Evolutionary conservation across 257 asterid genomes (phyloP).

Genomic region (Lavandula angustifolia): DNA sequence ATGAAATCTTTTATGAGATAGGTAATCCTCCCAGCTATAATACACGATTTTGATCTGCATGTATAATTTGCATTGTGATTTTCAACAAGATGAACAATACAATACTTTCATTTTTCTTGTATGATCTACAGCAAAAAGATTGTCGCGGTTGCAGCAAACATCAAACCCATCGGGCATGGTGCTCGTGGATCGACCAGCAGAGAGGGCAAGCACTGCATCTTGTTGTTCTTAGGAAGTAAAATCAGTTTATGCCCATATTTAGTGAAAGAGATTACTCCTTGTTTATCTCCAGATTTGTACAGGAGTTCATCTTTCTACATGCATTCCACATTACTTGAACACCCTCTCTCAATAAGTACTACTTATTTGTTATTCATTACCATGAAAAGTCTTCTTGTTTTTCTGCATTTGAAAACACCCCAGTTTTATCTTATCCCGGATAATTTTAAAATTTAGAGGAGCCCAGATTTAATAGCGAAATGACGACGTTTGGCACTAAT

Average conservation of each 20-base stretch:
- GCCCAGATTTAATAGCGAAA: neutral
- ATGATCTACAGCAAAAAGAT: slow-evolving; percentile 63
- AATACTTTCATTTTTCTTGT: neutral
- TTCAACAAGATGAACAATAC: no score
- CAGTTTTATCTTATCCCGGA: no score
- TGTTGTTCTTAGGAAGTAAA: slow-evolving; percentile 58
- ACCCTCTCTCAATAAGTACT: neutral
- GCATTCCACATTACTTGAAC: slow-evolving; percentile 30
- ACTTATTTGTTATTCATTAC: neutral
- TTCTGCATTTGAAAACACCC: no score
- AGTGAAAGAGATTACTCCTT: slow-evolving; percentile 15
- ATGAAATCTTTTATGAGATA: slow-evolving; percentile 57
- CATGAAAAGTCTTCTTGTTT: no score
- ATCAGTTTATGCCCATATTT: slow-evolving; percentile 33
- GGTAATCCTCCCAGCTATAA: slow-evolving; percentile 37
- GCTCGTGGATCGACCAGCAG: slow-evolving; percentile 74
- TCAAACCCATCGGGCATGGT: slow-evolving; percentile 84
- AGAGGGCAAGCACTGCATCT: slow-evolving; percentile 41
- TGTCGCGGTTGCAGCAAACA: slow-evolving; percentile 79
- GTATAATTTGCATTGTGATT: no score
- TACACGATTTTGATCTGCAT: no score
- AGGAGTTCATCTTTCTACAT: slow-evolving; percentile 24
- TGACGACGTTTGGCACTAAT: no score
- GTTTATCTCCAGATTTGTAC: slow-evolving; percentile 30
- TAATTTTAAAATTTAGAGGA: no score